Base-by-base conservation (phyloP, 1,139 yeast genomes). In the Sugiyamaella novakii region DNA sequence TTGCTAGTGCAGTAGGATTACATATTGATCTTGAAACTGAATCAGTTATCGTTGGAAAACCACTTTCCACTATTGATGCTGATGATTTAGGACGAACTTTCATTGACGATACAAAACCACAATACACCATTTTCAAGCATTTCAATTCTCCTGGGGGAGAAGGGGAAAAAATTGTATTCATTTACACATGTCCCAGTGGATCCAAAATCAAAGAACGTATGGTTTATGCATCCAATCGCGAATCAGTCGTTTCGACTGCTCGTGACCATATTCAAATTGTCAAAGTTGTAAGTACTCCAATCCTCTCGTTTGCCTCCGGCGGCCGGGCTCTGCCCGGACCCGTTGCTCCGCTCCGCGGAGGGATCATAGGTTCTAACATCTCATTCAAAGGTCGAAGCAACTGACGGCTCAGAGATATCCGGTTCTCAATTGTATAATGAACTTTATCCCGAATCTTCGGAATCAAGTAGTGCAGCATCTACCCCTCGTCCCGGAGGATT, bases 121-220 rank as follows among this genome's bases (percentile, higher is more conserved):
- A 80, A 50, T 91, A 82, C 63, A 79, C 83, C 28, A 60, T 91
- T 18, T 80, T 76, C 63, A 74, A 74, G 49, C 69, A 72, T 52
- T 59, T 60, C 4, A 45, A 51, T 43, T 28, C 43, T 22, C 28
- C 43, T 25, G 11, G 15, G 17, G 42, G 34, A 10, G 43, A 46
- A 7, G 35, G 49, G 7, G 38, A 44, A 5, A 60, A 67, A 31
- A 61, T 64, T 43, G 78, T 77, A 28, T 88, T 92, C 65, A 80
- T 91, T 33, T 88, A 88, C 63, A 78, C 92, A 5, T 91, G 97
- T 66, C 98, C 98, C 2, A 81, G 94, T 0, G 89, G 92, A 1
- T 85, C 96, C 22, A 83, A 83, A 65, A 94, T 92, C 41, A 86
- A 84, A 66, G 95, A 89, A 49, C 78, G 98, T 59, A 92, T 92